Evolutionary conservation across 179 eudicot species (phyloP), one percentile per base, ranked within the genome.

Genomic region (Spergularia azorica): DNA sequence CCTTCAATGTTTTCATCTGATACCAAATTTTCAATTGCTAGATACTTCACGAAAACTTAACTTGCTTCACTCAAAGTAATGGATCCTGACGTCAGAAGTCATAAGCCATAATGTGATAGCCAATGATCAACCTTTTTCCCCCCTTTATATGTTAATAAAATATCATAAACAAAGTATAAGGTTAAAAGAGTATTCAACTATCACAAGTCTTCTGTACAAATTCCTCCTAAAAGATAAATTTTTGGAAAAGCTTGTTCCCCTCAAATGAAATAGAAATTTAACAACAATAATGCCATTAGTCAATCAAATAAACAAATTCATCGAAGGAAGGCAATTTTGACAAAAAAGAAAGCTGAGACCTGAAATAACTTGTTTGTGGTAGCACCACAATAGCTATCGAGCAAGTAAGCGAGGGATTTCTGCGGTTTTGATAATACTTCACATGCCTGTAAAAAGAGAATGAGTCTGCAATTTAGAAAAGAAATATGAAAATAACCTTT

Each of bases 401-500:
- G 97, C 79, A 95, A 88, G 86, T 93, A 91, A 7, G 99, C 99
- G 70, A 95, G 83, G 52, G 98, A 95, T 76, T 90, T 95, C 76
- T 95, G 98, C 61, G 98, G 97, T 77, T 95, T 95, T 57, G 94
- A 91, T 77, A 95, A 81, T 70, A 88, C 83, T 79, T 95, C 99
- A 86, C 97, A 95, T 72, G 98, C 99, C 99, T 95, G 88, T 59
- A 89, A 59, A 59, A 81, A 59, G 20, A 74, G 46, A 71, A 51
- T 17, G 16, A 58, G 26, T 8, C 18, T 21, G 18, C 13, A n/a
- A 50, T 38, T 13, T 39, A 8, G 14, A 58, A 21, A 67, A 46
- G 55, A 67, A 58, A 20, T 17, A 12, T 12, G 65, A 14, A 58
- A 16, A 63, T 51, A 10, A 56, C 9, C 36, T 1, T 55, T 13